Base-by-base conservation (phyloP, 495 filamentous ascomycete species). In the Cairneyella variabilis region DNA sequence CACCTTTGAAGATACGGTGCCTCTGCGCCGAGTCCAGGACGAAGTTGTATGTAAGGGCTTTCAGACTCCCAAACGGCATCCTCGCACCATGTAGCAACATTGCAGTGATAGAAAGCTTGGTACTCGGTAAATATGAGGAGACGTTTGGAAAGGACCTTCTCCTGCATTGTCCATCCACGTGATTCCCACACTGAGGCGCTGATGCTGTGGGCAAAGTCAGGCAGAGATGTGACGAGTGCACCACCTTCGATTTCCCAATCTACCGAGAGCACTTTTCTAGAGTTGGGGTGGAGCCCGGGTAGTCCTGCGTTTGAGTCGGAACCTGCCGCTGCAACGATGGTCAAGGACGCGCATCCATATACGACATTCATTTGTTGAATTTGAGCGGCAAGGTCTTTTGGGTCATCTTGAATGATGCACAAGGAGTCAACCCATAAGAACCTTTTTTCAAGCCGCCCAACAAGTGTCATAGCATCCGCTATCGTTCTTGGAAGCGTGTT, bases 21-120 rank as follows among this genome's bases (percentile, higher is more conserved):
- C 22, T 6, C 3, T 44, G 18, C 23, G 18, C 18, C 41, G 4
- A 22, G 3, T 44, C 41, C 41, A 21, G 6, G 6, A 3, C 14
- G 7, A 21, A 44, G 41, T 44, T 44, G 5, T 9, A 44, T 22
- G 41, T 3, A 8, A 8, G 41, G 41, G 20, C 3, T n/a, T 21
- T 26, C 3, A 26, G 5, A 44, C 14, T 44, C 41, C 41, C 41
- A 44, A 9, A 44, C 23, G 4, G 41, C 41, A 22, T 44, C 41
- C 14, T 48, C 45, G 22, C 45, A 48, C 23, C 23, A 48, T 6
- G 45, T 32, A 20, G 45, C 45, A 3, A 3, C 3, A 14, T 36
- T 30, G 45, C 45, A 48, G 12, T 48, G 45, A 26, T 48, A 48
- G 28, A 30, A 48, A 5, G 17, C 21, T n/a, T 48, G 25, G 25